Conservation (phyloP, 2,329 filamentous ascomycete genomes). For the Waltergamsia citrina region DNA sequence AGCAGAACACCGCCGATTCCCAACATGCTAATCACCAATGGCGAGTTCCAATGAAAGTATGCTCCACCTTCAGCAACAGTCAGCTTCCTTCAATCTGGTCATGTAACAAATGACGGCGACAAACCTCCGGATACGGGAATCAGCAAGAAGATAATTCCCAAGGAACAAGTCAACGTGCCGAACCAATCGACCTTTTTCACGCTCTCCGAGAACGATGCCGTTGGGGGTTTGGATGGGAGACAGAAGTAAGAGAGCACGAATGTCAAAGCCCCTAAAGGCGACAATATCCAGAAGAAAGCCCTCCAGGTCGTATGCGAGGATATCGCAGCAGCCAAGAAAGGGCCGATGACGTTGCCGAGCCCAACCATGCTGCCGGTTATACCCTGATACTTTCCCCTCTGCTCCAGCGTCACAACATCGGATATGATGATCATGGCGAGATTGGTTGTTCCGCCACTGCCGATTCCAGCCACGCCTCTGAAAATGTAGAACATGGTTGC, state of each 20-base stretch:
- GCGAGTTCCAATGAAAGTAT: conserved; percentile 47
- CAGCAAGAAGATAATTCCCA: conserved; percentile 48
- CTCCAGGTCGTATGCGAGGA: conserved; percentile 27
- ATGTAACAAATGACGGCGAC: conserved; percentile 1
- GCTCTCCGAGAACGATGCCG: conserved; percentile 34
- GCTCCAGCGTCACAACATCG: conserved; percentile 48
- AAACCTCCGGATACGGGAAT: conserved; percentile 52
- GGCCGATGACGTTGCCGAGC: conserved; percentile 30
- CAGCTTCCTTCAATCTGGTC: neutral
- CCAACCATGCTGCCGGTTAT: conserved; percentile 29
- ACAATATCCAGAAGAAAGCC: conserved; percentile 35
- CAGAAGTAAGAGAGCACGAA: conserved; percentile 35
- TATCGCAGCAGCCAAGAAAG: conserved; percentile 31
- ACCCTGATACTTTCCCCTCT: conserved; percentile 45
- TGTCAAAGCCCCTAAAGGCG: conserved; percentile 35
- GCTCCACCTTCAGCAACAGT: conserved; percentile 10
- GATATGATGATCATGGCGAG: conserved; percentile 53
- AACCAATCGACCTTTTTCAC: conserved; percentile 48
- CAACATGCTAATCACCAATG: conserved; percentile 62
- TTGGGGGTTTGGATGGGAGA: conserved; percentile 40
- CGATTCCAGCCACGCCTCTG: conserved; percentile 50
- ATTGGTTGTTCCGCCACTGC: conserved; percentile 49
- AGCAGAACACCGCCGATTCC: conserved; percentile 55
- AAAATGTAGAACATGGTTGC: conserved; percentile 52
- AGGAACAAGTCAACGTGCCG: conserved; percentile 43